Evolutionary conservation across 1,284 basidiomycete species (phyloP), one percentile per base, ranked within the genome.

Genomic region (Coniferiporia sulphurascens): DNA sequence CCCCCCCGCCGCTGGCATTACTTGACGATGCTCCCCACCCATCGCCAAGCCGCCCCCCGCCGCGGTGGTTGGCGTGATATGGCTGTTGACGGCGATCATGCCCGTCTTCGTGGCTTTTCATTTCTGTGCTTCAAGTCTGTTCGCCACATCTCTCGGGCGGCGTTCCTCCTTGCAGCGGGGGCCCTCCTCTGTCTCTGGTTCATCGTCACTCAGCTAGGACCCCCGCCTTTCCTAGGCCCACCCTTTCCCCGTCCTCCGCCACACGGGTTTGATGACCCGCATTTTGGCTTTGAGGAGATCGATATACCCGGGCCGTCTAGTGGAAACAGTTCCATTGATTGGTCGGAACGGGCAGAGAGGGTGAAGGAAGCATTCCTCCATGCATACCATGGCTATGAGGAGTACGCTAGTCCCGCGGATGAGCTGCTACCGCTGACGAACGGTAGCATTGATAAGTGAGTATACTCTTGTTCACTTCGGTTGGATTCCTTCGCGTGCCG

Each of bases 291-390:
- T 60, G 52, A 41, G 22, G 44, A 52, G 6, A 50, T 46, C 22
- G 44, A 41, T 27, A 10, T 36, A 10, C 13, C 6, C n/a, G 34
- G 12, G 34, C 27, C 52, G 32, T 8, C 36, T 19, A 12, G 19
- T 13, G 17, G 36, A 22, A 32, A 43, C 21, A 43, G n/a, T 35
- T 51, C 50, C 27, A 48, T 55, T 15, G 54, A 52, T n/a, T 62
- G 61, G 61, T 7, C 27, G 10, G 50, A 19, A n/a, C 44, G 61
- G 12, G 78, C 79, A 9, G 68, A 76, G 19, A 68, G 69, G 51
- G 85, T 87, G 50, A 78, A 77, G 64, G 72, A 75, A n/a, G 81
- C 83, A 3, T 87, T 84, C 66, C 59, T 77, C 34, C 79, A 81
- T 63, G 79, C 83, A 0, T 84, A 80, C 71, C 72, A 73, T 21